These are phyloP conservation scores for Neoboletus subvelutipes DNA, from an alignment of 768 basidiomycete species.

Conservation along the genomic window DNA sequence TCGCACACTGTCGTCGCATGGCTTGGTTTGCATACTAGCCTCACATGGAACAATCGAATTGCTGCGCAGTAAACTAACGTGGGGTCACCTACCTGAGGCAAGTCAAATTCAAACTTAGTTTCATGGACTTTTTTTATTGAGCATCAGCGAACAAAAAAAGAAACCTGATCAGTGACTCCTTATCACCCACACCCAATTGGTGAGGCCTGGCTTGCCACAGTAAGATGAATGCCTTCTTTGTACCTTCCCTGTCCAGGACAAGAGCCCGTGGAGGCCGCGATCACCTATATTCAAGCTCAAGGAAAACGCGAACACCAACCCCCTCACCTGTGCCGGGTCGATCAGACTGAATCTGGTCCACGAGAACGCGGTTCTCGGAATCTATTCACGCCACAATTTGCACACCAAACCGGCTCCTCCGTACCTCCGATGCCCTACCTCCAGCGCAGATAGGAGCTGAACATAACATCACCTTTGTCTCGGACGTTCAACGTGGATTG, in stretches of 20 bases:
- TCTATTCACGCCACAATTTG: constrained; percentile 13
- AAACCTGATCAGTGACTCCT: constrained; percentile 9
- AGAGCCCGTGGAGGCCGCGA: constrained; percentile 23
- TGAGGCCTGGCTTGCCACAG: constrained; percentile 16
- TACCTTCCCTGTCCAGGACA: constrained; percentile 12
- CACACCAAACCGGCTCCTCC: constrained; percentile 6
- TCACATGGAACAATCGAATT: constrained; percentile 9
- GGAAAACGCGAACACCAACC: constrained; percentile 16
- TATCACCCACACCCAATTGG: constrained; percentile 20
- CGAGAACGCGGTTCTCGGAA: constrained; percentile 19
- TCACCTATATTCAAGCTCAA: constrained; percentile 4
- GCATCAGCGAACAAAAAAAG: neutral
- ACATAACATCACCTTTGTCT: constrained; percentile 1
- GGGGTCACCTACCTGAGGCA: constrained; percentile 14
- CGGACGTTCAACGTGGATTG: constrained; percentile 20
- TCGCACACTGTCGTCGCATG: constrained; percentile 22
- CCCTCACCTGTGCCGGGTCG: constrained; percentile 3
- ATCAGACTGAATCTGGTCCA: constrained; percentile 2
- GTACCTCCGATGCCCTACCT: constrained; percentile 12
- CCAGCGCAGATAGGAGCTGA: constrained; percentile 15
- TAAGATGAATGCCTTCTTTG: constrained; percentile 8
- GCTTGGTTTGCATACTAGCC: neutral
- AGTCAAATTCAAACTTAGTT: constrained; percentile 8
- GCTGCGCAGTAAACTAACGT: constrained; percentile 14
- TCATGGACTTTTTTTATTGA: neutral